Evolutionary conservation across 2,329 filamentous ascomycete species (phyloP), one percentile per base, ranked within the genome.

Genomic region (Furcasterigmium furcatum): DNA sequence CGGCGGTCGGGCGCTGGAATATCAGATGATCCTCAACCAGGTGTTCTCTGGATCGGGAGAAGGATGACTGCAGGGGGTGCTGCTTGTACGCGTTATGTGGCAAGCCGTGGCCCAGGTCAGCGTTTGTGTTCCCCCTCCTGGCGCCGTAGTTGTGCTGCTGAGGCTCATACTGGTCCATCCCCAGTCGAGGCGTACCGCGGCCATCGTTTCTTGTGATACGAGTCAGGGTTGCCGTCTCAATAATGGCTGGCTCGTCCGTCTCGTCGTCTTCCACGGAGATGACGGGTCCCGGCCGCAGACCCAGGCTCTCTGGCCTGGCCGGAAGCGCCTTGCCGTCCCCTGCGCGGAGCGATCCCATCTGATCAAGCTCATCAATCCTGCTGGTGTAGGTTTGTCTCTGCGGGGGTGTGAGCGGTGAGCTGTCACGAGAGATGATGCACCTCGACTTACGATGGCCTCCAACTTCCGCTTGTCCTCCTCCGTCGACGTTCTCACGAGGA

Each of bases 401-500:
- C 12, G 34, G 24, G 4, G 34, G 12, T 36, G 18, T 36, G 9
- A 36, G 34, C 34, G 4, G 12, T 24, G 18, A 13, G 6, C 16
- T 36, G 34, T 19, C 5, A 10, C 12, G 9, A 25, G 5, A 25
- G 19, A 38, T 13, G 3, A n/a, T 14, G 38, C 40, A 34, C 4
- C 22, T n/a, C 7, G 36, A 80, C 87, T 79, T 74, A 95, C 89
- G 71, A 99, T 97, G 42, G 90, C 88, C 60, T 96, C 90, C 20
- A 99, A 74, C 65, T 97, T 97, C 54, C 82, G 85, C 64, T 85
- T 84, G 59, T 99, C 94, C 44, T 96, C 91, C 27, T 91, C 85
- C 7, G 85, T 89, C 10, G 84, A 84, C 47, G 90, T 96, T 56
- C 88, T 83, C 46, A 85, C 72, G 70, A 99, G 87, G 5, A 99